phyloP scores from a whole-genome alignment of 768 basidiomycete species.

The Serendipita sp. region DNA sequence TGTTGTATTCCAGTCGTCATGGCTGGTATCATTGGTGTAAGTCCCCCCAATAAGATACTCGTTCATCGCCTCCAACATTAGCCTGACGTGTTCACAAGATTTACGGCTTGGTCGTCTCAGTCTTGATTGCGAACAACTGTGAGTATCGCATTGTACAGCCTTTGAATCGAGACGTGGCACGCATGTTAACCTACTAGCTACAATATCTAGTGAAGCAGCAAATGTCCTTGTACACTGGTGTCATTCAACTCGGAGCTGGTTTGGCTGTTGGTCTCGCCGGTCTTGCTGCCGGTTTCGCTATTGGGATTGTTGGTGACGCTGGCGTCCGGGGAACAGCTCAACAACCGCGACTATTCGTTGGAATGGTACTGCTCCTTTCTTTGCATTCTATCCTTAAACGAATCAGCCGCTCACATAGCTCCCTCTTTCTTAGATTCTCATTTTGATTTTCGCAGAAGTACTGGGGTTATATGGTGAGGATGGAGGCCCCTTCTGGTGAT shows the following conservation, averaged over 20 bases:
- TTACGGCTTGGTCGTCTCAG: constrained; percentile 98
- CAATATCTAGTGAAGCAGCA: neutral
- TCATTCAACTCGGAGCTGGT: constrained; percentile 87
- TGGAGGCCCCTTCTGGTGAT: neutral
- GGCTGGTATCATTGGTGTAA: constrained; percentile 99
- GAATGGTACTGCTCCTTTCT: constrained; percentile 48
- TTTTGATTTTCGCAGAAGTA: constrained; percentile 95
- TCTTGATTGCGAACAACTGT: constrained; percentile 81
- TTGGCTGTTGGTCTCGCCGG: constrained; percentile 85
- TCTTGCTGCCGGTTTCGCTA: constrained; percentile 91
- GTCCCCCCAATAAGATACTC: constrained; percentile 20
- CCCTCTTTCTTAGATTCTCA: constrained; percentile 28
- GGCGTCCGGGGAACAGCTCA: constrained; percentile 97
- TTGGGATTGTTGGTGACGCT: constrained; percentile 97
- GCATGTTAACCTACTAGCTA: neutral
- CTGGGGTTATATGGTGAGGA: constrained; percentile 66
- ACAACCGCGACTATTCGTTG: constrained; percentile 84
- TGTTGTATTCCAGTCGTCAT: constrained; percentile 95
- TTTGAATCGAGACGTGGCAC: neutral
- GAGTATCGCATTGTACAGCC: constrained; percentile 22
- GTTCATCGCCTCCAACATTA: neutral
- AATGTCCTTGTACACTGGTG: constrained; percentile 67
- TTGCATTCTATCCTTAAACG: neutral
- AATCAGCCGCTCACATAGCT: neutral
- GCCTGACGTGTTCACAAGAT: constrained; percentile 32